Evolutionary conservation across 805 yeast genomes (phyloP), one percentile per base, ranked within the genome.

Genomic region (Lachancea cidri): DNA sequence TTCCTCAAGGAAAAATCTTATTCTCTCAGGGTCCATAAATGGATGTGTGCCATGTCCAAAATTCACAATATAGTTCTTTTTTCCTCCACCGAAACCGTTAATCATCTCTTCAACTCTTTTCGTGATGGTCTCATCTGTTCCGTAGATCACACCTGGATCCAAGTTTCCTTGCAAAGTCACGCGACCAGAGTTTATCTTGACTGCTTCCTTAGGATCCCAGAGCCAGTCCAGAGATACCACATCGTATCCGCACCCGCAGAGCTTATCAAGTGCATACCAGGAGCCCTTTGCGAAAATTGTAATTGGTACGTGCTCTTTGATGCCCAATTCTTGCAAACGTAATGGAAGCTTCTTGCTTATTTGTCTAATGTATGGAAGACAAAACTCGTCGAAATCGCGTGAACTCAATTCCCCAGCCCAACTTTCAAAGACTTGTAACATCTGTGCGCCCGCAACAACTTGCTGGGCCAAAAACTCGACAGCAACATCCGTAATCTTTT

Each of bases 41-140:
- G 98, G 98, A 62, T 88, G 97, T 17, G 98, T 93, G 14, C 98
- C 98, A 55, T 93, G 98, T 35, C 98, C 98, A 58, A 93, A 85
- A 70, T 93, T 93, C 53, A 91, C 82, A 51, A 93, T 91, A 67
- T 93, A 93, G 56, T 83, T 76, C 57, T 85, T 79, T 64, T 87
- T 87, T 17, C 96, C 96, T 34, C 95, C 95, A n/a, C 93, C 93
- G 60, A 93, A 93, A 5, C 89, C 95, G 44, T 71, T 62, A 46
- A 93, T 83, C 98, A 93, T 93, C 49, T 73, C 73, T 66, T 85
- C 85, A 14, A 86, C 95, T 66, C 88, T 88, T 47, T 71, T 63
- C 16, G 91, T 70, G 52, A 93, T 93, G 25, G 74, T 71, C 61
- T 85, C 96, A 42, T 82, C 77, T 3, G 93, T 73, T 13, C 98